Conservation (phyloP, 768 basidiomycete genomes). For the Termitomyces sp. region DNA sequence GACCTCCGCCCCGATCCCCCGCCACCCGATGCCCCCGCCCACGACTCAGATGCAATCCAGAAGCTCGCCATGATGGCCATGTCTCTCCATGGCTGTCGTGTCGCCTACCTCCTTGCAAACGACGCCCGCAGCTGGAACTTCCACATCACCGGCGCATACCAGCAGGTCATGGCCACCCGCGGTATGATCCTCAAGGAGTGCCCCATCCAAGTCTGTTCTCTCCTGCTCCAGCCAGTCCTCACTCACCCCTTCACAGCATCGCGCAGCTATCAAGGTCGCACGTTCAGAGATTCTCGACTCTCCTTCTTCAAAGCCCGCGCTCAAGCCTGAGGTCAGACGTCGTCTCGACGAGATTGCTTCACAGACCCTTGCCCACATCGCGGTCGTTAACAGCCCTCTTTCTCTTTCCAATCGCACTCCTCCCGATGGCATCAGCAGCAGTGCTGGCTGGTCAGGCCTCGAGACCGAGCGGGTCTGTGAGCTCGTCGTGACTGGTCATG, state of each 20-base stretch:
- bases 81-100: conserved; percentile 76
- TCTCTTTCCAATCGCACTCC: conserved; percentile 70
- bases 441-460: conserved; percentile 81
- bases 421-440: conserved; percentile 70
- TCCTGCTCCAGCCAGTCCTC: conserved; percentile 6
- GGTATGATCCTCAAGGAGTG: conserved; percentile 87
- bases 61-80: conserved; percentile 78
- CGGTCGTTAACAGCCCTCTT: conserved; percentile 84
- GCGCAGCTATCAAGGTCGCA: conserved; percentile 82
- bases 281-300: conserved; percentile 92
- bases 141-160: conserved; percentile 85
- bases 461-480: conserved; percentile 95
- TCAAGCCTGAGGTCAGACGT: conserved; percentile 78
- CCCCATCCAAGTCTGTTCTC: conserved; percentile 64
- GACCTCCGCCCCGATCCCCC: conserved; percentile 35
- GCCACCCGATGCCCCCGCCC: conserved; percentile 31
- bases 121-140: conserved; percentile 81
- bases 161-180: conserved; percentile 86
- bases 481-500: conserved; percentile 82
- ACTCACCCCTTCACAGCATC: conserved; percentile 46
- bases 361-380: conserved; percentile 88
- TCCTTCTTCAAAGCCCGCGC: conserved; percentile 66
- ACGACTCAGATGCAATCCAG: conserved; percentile 68
- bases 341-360: conserved; percentile 93
- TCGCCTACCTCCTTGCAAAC: conserved; percentile 72